Evolutionary conservation across 352 stramenopile species (phyloP), one percentile per base, ranked within the genome.

Genomic region (Phytophthora pistaciae): DNA sequence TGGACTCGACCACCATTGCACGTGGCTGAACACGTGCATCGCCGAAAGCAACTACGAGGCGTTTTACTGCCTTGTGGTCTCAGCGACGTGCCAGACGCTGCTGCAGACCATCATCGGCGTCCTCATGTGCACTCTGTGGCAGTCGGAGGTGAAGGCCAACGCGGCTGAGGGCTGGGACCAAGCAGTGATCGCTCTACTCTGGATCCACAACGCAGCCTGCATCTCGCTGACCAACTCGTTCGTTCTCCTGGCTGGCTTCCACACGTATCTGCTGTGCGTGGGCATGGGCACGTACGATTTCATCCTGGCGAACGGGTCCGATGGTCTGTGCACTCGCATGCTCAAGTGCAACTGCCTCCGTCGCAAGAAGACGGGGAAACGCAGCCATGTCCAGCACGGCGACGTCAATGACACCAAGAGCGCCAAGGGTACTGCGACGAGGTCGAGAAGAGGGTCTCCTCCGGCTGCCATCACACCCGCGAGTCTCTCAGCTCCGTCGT

Each of bases 1-100:
- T 9, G 85, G 87, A 0, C 75, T 96, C 7, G 89, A 96, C 53
- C 89, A 96, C 66, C 89, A 96, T 68, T 96, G 89, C 76, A 94
- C 89, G 20, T 96, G 89, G 88, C 77, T 96, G 56, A 96, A 96
- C 67, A 96, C 89, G 6, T 95, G 89, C 71, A 95, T 96, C 53
- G 87, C 82, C 11, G 86, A 92, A 64, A 88, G 71, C 62, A 94
- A 96, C 68, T 96, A 96, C 70, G 87, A 91, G 56, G 76, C 88
- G 5, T 97, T 97, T 56, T 97, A 93, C 69, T 84, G 75, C 23
- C 68, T 97, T 13, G 88, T 96, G 16, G 65, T 91, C 18, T 77
- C 80, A 16, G 77, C 85, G 46, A 88, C 84, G 27, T 68, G 84
- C 11, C 76, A 93, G 70, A 89, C 83, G 1, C 29, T 86, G 33